Percentiles rank a stretch among this genome's conserved stretches.
These are phyloP conservation scores for Striga asiatica DNA, from an alignment of 257 asterid species.

Conservation along the genomic window DNA sequence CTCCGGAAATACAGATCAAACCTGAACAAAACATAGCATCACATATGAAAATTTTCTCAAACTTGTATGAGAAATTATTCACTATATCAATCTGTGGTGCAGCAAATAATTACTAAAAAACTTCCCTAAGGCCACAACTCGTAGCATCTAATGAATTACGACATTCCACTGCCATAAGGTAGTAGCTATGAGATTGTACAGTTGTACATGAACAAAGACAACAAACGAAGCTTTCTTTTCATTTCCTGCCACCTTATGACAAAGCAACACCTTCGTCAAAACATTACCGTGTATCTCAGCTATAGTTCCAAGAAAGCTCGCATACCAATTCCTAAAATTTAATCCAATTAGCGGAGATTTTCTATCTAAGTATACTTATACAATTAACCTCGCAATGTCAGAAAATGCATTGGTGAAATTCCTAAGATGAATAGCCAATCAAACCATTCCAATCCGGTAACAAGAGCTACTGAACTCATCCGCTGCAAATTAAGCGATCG, in stretches of 20 bases:
- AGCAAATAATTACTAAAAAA: background rate
- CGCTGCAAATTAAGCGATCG: background rate
- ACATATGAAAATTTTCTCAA: conserved; percentile 10
- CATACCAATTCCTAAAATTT: background rate
- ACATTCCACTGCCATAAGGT: background rate
- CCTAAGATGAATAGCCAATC: conserved; percentile 5
- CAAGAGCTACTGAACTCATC: background rate
- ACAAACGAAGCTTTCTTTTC: background rate
- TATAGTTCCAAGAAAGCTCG: too few relatives aligned
- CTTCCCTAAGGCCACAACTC: conserved; percentile 5
- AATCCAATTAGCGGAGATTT: background rate
- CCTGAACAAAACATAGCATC: conserved; percentile 28
- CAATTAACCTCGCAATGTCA: background rate
- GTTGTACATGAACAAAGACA: background rate
- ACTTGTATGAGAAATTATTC: background rate
- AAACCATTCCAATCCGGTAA: background rate
- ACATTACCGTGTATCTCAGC: too few relatives aligned
- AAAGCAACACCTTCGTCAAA: background rate
- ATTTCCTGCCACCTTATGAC: background rate
- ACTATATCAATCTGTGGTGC: background rate
- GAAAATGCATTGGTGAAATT: background rate
- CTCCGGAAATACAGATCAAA: conserved; percentile 74
- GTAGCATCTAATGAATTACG: background rate
- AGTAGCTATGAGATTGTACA: too few relatives aligned
- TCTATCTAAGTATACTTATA: background rate